Evolutionary conservation across 352 stramenopile species (phyloP).

Genomic region (Poterioochromonas sp.): DNA sequence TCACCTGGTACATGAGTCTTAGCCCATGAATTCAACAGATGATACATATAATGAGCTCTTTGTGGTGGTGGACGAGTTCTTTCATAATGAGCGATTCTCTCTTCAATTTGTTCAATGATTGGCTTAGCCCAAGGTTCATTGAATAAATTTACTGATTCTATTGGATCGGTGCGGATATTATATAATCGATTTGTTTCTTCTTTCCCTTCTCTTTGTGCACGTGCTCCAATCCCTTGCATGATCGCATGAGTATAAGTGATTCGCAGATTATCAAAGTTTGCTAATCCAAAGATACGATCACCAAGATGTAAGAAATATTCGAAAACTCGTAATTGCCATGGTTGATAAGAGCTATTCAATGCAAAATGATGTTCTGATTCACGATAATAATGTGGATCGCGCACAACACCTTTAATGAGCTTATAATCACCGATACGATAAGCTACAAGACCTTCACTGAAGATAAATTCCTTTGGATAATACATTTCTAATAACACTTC

Average conservation of each 20-base stretch:
- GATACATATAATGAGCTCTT: background rate
- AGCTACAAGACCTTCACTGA: background rate
- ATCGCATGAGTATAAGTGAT: background rate
- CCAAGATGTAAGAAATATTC: background rate
- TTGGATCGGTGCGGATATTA: background rate
- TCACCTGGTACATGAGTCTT: background rate
- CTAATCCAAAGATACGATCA: background rate
- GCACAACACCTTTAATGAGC: background rate
- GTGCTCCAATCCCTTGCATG: background rate
- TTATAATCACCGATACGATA: slow-evolving; percentile 21
- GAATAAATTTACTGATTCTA: background rate
- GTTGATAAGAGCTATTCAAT: background rate
- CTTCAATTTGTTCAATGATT: background rate
- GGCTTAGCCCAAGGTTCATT: background rate
- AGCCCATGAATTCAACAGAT: background rate
- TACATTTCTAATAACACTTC: slow-evolving; percentile 22
- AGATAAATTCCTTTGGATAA: background rate
- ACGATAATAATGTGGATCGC: slow-evolving; percentile 1
- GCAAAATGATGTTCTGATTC: background rate
- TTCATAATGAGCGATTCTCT: background rate
- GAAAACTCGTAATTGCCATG: background rate
- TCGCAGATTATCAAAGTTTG: background rate
- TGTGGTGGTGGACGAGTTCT: background rate
- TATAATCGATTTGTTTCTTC: background rate
- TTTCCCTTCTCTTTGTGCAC: background rate